These are phyloP conservation scores for Furcasterigmium sp. DNA, from an alignment of 2,329 filamentous ascomycete genomes.

Conservation along the genomic window DNA sequence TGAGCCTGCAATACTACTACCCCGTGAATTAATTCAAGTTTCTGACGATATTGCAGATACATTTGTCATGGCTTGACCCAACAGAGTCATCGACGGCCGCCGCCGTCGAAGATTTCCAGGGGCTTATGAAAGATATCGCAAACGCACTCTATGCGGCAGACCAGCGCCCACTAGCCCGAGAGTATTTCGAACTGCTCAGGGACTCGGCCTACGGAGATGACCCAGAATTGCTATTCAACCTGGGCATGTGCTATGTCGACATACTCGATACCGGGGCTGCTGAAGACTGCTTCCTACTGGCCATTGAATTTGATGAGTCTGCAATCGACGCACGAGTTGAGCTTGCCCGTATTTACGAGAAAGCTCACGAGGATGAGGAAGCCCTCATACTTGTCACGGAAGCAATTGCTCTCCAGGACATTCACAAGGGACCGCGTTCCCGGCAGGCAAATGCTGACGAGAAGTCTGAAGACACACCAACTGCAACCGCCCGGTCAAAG, in stretches of 20 bases:
- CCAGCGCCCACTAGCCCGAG: slow-evolving; percentile 36
- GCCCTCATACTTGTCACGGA: slow-evolving; percentile 74
- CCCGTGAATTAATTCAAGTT: background rate
- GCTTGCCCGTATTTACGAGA: slow-evolving; percentile 81
- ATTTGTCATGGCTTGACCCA: slow-evolving; percentile 67
- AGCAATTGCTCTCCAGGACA: slow-evolving; percentile 60
- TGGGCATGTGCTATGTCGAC: slow-evolving; percentile 65
- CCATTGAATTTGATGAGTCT: slow-evolving; percentile 65
- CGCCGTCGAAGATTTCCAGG: slow-evolving; percentile 52
- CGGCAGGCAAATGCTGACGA: slow-evolving; percentile 24
- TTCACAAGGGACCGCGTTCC: slow-evolving; percentile 11
- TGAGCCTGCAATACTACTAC: slow-evolving; percentile 9
- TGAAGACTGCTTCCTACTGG: slow-evolving; percentile 69
- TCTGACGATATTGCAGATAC: slow-evolving; percentile 37
- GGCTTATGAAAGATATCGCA: slow-evolving; percentile 70
- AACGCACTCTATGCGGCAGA: slow-evolving; percentile 37
- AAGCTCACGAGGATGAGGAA: slow-evolving; percentile 64
- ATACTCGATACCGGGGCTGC: slow-evolving; percentile 62
- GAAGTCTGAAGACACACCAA: background rate
- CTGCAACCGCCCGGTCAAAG: background rate
- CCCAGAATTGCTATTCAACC: slow-evolving; percentile 44
- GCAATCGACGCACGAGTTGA: slow-evolving; percentile 74
- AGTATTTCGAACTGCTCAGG: slow-evolving; percentile 52
- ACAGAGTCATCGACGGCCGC: slow-evolving; percentile 10
- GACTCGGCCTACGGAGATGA: slow-evolving; percentile 43